Conservation (phyloP, 768 basidiomycete genomes). For the Gymnopilus dilepis region DNA sequence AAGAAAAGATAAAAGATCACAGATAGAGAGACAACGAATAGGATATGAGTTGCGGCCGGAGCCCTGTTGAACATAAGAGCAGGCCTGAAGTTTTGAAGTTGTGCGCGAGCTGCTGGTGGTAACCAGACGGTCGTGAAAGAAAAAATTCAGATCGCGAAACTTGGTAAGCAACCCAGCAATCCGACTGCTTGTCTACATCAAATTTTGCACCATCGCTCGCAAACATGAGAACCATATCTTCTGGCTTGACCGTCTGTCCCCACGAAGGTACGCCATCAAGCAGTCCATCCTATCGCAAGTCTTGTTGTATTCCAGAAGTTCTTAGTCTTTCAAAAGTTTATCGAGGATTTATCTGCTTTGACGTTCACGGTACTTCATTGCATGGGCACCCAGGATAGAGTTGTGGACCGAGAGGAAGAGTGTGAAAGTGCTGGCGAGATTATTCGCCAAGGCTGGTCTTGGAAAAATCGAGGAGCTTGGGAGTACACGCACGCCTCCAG, state of each 20-base stretch:
- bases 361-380: constrained; percentile 32
- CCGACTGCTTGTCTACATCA: constrained; percentile 44
- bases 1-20: too few species aligned
- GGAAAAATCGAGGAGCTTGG: constrained; percentile 28
- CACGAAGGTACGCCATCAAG: constrained; percentile 25
- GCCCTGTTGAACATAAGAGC: too few species aligned
- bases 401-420: constrained; percentile 48
- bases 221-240: constrained; percentile 40
- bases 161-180: constrained; percentile 50
- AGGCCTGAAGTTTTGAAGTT: too few species aligned
- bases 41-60: too few species aligned
- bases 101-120: too few species aligned
- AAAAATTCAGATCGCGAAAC: too few species aligned
- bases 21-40: too few species aligned
- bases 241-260: constrained; percentile 28
- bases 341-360: constrained; percentile 28
- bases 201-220: constrained; percentile 49
- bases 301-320: constrained; percentile 17
- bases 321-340: too few species aligned
- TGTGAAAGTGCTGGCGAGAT: constrained; percentile 35
- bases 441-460: constrained; percentile 16
- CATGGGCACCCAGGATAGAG: constrained; percentile 31
- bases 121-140: too few species aligned
- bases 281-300: constrained; percentile 34
- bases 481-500: constrained; percentile 32